phyloP scores from a whole-genome alignment of 192 early-diverging fungal genomes.

The Chytriomyces hyalinus region DNA sequence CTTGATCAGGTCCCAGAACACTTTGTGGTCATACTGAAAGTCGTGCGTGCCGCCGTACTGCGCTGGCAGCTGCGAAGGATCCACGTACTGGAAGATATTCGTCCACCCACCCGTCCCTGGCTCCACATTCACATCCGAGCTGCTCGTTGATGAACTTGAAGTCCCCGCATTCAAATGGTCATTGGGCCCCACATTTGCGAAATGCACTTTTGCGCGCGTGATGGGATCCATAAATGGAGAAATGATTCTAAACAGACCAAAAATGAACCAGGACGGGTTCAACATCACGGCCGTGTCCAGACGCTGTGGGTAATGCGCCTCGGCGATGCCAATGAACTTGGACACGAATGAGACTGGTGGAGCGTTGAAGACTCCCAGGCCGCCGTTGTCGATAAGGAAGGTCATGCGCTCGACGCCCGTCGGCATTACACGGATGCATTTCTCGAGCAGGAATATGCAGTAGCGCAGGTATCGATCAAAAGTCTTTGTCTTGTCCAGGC shows the following conservation, averaged over 20 bases:
- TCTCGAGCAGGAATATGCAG: slow-evolving; percentile 81
- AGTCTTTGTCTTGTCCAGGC: slow-evolving; percentile 75
- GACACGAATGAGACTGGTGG: slow-evolving; percentile 47
- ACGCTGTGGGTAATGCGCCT: slow-evolving; percentile 85
- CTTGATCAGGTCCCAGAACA: slow-evolving; percentile 65
- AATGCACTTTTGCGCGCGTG: slow-evolving; percentile 83
- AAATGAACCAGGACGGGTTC: slow-evolving; percentile 85
- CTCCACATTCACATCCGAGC: slow-evolving; percentile 47
- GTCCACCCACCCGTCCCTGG: slow-evolving; percentile 48
- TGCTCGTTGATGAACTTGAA: neutral
- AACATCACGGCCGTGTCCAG: slow-evolving; percentile 68
- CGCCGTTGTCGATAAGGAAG: slow-evolving; percentile 83
- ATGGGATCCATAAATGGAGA: slow-evolving; percentile 92
- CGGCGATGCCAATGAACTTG: slow-evolving; percentile 74
- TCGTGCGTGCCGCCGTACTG: slow-evolving; percentile 73
- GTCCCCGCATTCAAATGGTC: too few species aligned
- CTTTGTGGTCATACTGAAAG: slow-evolving; percentile 72
- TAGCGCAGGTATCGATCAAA: slow-evolving; percentile 73
- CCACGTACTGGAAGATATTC: slow-evolving; percentile 56
- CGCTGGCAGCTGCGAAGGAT: slow-evolving; percentile 60
- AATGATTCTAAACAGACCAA: slow-evolving; percentile 74
- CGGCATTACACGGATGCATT: slow-evolving; percentile 71
- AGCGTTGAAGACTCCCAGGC: slow-evolving; percentile 74
- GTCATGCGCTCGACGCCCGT: slow-evolving; percentile 75
- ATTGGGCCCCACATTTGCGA: slow-evolving; percentile 55